A percentile compares a stretch with the other conserved stretches of the same genome.
phyloP scores from a whole-genome alignment of 2,329 filamentous ascomycete genomes.

The Pseudopyrenochaeta lycopersici region DNA sequence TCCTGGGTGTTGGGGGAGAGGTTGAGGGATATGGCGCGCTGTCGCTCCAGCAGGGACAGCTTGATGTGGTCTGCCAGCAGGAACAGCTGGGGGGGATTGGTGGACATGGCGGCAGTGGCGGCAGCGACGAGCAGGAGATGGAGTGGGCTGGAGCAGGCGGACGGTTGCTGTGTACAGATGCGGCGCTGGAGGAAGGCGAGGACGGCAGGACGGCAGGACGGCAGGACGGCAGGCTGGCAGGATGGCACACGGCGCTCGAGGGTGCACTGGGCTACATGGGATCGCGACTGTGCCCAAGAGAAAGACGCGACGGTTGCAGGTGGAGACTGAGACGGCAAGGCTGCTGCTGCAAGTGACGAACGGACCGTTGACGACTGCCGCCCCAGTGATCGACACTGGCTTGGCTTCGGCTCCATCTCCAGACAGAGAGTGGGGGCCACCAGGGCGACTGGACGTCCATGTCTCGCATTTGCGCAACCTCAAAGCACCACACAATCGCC shows the following conservation, averaged over 20 bases:
- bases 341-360: constrained; percentile 20
- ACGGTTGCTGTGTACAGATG: constrained; percentile 2
- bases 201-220: too few species aligned
- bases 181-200: neutral
- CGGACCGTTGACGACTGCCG: constrained; percentile 23
- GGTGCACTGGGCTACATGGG: neutral
- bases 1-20: constrained; percentile 84
- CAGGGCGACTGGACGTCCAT: constrained; percentile 13
- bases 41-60: constrained; percentile 89
- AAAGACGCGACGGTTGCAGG: constrained; percentile 1
- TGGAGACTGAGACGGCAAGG: constrained; percentile 15
- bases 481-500: constrained; percentile 9
- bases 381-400: neutral
- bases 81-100: constrained; percentile 77
- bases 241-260: neutral
- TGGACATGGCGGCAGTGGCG: constrained; percentile 40
- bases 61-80: constrained; percentile 97
- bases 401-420: neutral
- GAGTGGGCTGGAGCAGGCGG: constrained; percentile 3
- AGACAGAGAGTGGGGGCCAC: neutral
- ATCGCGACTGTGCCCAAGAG: neutral
- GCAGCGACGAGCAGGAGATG: constrained; percentile 6
- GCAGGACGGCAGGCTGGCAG: too few species aligned
- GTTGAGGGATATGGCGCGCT: constrained; percentile 82
- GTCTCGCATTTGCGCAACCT: constrained; percentile 34